A percentile compares a stretch with the other conserved stretches of the same genome.
These are phyloP conservation scores for Russula compacta DNA, from an alignment of 768 basidiomycete species.

Conservation along the genomic window DNA sequence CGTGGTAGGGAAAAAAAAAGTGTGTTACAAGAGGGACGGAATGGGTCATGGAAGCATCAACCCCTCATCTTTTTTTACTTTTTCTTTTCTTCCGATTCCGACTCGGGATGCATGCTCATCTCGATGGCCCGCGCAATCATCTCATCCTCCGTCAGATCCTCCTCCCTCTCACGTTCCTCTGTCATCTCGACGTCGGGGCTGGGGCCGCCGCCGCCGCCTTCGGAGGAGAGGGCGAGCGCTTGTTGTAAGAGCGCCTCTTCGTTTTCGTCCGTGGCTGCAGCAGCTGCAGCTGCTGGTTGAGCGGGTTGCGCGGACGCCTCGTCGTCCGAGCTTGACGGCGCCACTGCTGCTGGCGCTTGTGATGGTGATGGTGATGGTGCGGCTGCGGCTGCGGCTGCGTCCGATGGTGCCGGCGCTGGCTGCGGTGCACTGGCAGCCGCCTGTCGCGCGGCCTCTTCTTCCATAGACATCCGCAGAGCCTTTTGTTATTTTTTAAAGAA, in stretches of 20 bases:
- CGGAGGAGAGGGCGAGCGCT: constrained; percentile 75
- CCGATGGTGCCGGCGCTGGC: constrained; percentile 21
- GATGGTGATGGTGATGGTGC: constrained; percentile 15
- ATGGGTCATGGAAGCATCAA: background rate
- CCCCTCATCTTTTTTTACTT: constrained; percentile 23
- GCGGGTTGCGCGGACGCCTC: constrained; percentile 24
- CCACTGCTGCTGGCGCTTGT: constrained; percentile 14
- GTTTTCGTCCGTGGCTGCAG: constrained; percentile 42
- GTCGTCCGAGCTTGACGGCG: constrained; percentile 29
- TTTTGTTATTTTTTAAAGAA: constrained; percentile 26
- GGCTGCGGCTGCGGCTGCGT: constrained; percentile 24
- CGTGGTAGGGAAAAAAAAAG: background rate
- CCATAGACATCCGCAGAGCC: constrained; percentile 96
- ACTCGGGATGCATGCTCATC: constrained; percentile 73
- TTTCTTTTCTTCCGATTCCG: constrained; percentile 42
- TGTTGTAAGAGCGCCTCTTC: constrained; percentile 71
- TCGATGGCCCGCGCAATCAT: constrained; percentile 86
- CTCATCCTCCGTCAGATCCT: constrained; percentile 74
- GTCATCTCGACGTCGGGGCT: constrained; percentile 35
- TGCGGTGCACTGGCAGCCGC: constrained; percentile 33
- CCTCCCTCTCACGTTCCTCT: constrained; percentile 43
- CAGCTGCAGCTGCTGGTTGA: constrained; percentile 23
- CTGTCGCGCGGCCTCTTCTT: constrained; percentile 82
- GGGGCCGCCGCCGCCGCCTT: constrained; percentile 37
- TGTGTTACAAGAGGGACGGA: background rate